Evolutionary conservation across 2,329 filamentous ascomycete species (phyloP).

Genomic region (Fusarium solani-melongenae): DNA sequence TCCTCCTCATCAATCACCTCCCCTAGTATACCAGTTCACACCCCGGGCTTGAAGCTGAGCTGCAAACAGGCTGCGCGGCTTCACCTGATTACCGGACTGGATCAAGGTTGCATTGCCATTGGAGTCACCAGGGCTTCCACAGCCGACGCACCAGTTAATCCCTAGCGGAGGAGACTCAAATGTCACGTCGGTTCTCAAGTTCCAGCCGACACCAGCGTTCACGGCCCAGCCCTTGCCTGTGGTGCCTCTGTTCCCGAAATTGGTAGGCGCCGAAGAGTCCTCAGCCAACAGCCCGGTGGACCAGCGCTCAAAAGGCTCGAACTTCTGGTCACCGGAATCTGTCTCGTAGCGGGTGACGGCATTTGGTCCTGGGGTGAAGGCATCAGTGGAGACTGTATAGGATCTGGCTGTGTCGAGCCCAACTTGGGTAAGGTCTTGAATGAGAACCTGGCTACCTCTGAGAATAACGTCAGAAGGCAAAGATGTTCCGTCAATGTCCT

Average conservation of each 20-base stretch:
- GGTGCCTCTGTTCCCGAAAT: slow-evolving; percentile 1
- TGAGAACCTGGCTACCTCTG: slow-evolving; percentile 11
- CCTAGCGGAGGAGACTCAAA: slow-evolving; percentile 20
- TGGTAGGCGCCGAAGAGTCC: not conserved
- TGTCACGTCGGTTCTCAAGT: not conserved
- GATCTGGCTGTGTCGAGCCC: slow-evolving; percentile 8
- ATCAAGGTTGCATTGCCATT: not conserved
- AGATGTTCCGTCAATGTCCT: not conserved
- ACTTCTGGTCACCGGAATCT: not conserved
- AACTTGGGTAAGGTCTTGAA: slow-evolving; percentile 12
- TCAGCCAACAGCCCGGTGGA: slow-evolving; percentile 13
- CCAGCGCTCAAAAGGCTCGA: slow-evolving; percentile 18
- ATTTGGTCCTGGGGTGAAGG: slow-evolving; percentile 14
- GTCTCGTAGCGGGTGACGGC: slow-evolving; percentile 13
- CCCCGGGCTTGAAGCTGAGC: not conserved
- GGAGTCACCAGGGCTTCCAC: not conserved
- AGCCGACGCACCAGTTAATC: slow-evolving; percentile 23
- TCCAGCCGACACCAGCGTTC: slow-evolving; percentile 25
- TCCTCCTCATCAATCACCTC: not conserved
- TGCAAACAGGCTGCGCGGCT: not conserved
- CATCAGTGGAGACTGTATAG: slow-evolving; percentile 12
- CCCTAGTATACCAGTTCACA: not conserved
- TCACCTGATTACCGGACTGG: not conserved
- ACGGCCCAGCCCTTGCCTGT: slow-evolving; percentile 17
- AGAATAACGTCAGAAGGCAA: slow-evolving; percentile 15